Evolutionary conservation across 1,284 basidiomycete species (phyloP).

Genomic region (Ganoderma sp.): DNA sequence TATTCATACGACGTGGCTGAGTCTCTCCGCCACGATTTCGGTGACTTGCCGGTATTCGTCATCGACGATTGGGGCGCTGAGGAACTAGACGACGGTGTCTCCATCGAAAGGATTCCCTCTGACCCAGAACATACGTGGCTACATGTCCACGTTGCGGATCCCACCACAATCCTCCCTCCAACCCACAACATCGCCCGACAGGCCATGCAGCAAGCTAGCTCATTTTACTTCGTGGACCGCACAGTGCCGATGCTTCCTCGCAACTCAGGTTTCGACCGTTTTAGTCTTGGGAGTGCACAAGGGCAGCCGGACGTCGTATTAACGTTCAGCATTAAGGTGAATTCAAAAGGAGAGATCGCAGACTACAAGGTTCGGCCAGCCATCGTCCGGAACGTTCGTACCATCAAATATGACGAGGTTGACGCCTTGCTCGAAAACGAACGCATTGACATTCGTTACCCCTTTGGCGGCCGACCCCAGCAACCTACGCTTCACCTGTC

Average conservation of each 20-base stretch:
- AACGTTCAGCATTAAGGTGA: conserved; percentile 83
- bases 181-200: conserved; percentile 62
- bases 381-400: conserved; percentile 71
- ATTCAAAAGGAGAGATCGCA: conserved; percentile 65
- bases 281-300: conserved; percentile 59
- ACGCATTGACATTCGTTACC: conserved; percentile 41
- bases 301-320: conserved; percentile 63
- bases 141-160: conserved; percentile 94
- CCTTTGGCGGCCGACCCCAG: conserved; percentile 47
- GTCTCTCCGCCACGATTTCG: conserved; percentile 85
- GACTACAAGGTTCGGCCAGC: conserved; percentile 78
- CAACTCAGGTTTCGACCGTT: conserved; percentile 52
- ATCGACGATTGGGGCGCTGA: conserved; percentile 85
- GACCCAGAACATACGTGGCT: conserved; percentile 78
- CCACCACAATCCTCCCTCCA: conserved; percentile 80
- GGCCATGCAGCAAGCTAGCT: conserved; percentile 58
- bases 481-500: background rate
- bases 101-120: conserved; percentile 67
- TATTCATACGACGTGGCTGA: conserved; percentile 64
- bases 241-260: conserved; percentile 75
- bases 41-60: conserved; percentile 82
- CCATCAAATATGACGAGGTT: conserved; percentile 75
- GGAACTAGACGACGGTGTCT: conserved; percentile 96
- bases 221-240: conserved; percentile 70
- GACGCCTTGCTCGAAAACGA: conserved; percentile 57